Conservation (phyloP, 2,329 filamentous ascomycete species). For the Aspergillus sp. region DNA sequence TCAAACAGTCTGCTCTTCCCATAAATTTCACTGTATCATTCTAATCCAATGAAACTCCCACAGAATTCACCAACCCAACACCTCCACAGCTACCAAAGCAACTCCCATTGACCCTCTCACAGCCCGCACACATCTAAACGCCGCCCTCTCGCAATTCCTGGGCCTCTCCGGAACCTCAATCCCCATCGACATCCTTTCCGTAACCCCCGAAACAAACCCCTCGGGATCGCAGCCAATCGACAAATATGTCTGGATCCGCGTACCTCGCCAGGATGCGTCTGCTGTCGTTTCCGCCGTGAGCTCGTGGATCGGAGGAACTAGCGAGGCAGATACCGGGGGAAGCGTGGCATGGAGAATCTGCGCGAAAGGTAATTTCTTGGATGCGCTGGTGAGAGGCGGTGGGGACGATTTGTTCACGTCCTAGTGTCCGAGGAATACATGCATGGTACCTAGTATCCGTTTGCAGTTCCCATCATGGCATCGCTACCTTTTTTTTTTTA, state of each 20-base stretch:
- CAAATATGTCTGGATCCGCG: conserved; percentile 42
- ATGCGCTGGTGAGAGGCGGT: conserved; percentile 34
- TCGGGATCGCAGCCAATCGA: conserved; percentile 3
- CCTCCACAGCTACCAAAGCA: conserved; percentile 14
- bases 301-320: conserved; percentile 44
- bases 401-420: conserved; percentile 35
- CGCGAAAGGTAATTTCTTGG: conserved; percentile 38
- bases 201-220: conserved; percentile 15
- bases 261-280: conserved; percentile 45
- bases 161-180: conserved; percentile 49
- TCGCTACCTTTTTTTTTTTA: neutral
- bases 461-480: neutral
- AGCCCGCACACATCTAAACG: conserved; percentile 45
- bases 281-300: conserved; percentile 46
- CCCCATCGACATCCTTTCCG: conserved; percentile 48
- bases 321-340: conserved; percentile 9
- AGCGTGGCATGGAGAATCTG: conserved; percentile 40
- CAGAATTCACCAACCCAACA: conserved; percentile 30
- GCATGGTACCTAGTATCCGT: neutral
- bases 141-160: conserved; percentile 49
- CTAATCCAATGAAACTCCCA: neutral
- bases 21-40: neutral
- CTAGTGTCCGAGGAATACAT: neutral
- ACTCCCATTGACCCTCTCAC: conserved; percentile 45
- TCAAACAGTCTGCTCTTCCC: neutral